Conservation (phyloP, 73 alveolate species). For the Uronychia binucleata region DNA sequence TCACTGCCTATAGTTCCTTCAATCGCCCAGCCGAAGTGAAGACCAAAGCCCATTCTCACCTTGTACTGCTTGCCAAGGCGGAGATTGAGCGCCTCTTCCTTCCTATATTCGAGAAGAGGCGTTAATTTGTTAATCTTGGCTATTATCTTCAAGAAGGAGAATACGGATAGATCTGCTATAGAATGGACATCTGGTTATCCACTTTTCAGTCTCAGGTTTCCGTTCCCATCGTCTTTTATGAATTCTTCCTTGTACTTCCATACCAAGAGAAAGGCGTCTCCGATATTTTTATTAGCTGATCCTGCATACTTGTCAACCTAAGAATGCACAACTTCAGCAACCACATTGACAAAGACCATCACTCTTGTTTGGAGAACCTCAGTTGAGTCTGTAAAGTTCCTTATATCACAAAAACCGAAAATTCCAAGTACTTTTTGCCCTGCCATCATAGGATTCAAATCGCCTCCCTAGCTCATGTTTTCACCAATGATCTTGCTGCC, state of each 20-base stretch:
- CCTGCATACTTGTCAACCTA: constrained; percentile 92
- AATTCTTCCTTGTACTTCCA: constrained; percentile 83
- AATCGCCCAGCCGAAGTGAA: constrained; percentile 95
- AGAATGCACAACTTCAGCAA: constrained; percentile 85
- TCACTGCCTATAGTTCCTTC: constrained; percentile 95
- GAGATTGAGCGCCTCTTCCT: constrained; percentile 59
- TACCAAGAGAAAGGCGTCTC: constrained; percentile 90
- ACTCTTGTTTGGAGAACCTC: constrained; percentile 80
- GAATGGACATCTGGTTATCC: constrained; percentile 18
- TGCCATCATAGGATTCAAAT: constrained; percentile 25
- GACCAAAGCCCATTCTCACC: constrained; percentile 93
- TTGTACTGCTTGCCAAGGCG: constrained; percentile 62
- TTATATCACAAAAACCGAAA: constrained; percentile 92
- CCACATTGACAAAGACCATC: constrained; percentile 89
- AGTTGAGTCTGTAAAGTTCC: constrained; percentile 89
- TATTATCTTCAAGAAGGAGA: constrained; percentile 86
- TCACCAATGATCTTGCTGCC: constrained; percentile 19
- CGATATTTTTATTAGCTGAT: constrained; percentile 90
- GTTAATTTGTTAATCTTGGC: constrained; percentile 85
- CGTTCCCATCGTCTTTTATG: constrained; percentile 4
- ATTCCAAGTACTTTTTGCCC: constrained; percentile 80
- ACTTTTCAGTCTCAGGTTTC: constrained; percentile 48
- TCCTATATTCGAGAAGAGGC: constrained; percentile 80
- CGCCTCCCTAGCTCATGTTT: constrained; percentile 39
- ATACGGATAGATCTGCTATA: constrained; percentile 83